Conservation (phyloP, 306 rosid genomes). For the Astragalus membranaceus region DNA sequence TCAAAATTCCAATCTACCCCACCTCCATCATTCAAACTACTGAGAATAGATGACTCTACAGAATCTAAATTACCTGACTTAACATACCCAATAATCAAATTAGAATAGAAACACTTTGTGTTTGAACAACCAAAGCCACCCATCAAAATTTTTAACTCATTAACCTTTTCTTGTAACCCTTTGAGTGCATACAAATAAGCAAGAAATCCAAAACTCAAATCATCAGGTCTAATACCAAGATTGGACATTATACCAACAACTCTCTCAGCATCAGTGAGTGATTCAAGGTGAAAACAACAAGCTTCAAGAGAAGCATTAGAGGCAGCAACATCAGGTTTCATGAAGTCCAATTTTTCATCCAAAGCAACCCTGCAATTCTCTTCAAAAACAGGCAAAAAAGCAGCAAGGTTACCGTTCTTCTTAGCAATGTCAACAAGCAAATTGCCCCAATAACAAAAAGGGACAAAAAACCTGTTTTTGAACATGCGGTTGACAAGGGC, state of each 20-base stretch:
- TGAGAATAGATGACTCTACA: slow-evolving; percentile 51
- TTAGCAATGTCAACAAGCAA: slow-evolving; percentile 59
- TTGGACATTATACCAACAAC: slow-evolving; percentile 61
- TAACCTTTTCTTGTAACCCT: slow-evolving; percentile 58
- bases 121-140: slow-evolving; percentile 41
- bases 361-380: slow-evolving; percentile 67
- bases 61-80: slow-evolving; percentile 60
- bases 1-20: slow-evolving; percentile 40
- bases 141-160: slow-evolving; percentile 58
- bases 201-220: slow-evolving; percentile 65
- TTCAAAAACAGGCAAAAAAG: slow-evolving; percentile 57
- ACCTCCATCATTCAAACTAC: slow-evolving; percentile 43
- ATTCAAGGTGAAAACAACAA: slow-evolving; percentile 68
- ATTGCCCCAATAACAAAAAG: slow-evolving; percentile 63
- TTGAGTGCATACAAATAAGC: slow-evolving; percentile 80
- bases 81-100: slow-evolving; percentile 61
- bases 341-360: slow-evolving; percentile 59
- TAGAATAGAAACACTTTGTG: slow-evolving; percentile 40
- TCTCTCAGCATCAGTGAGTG: slow-evolving; percentile 57
- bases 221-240: slow-evolving; percentile 65
- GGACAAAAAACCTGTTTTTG: slow-evolving; percentile 60
- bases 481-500: slow-evolving; percentile 62
- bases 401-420: slow-evolving; percentile 40
- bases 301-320: slow-evolving; percentile 88
- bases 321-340: slow-evolving; percentile 71